Base-by-base conservation (phyloP, 2,329 filamentous ascomycete species). In the Colletotrichum noveboracense region DNA sequence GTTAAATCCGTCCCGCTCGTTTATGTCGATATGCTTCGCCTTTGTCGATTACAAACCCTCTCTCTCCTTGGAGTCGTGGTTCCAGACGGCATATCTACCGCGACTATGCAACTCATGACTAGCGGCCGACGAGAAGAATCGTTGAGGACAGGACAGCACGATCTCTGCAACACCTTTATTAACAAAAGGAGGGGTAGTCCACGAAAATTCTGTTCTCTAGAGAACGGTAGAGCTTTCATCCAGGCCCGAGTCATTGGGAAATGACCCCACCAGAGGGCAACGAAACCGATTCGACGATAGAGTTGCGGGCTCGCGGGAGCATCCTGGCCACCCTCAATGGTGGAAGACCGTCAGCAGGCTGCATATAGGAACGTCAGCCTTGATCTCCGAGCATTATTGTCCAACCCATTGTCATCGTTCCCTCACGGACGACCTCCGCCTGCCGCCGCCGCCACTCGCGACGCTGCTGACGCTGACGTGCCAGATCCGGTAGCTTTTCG, bases 291-390 rank as follows among this genome's bases (percentile, higher is more conserved):
- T 70, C 38, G 24, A 70, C 58, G 13, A 60, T 60, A 30, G 38
- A 61, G 61, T 74, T 66, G n/a, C 28, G 16, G 18, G 14, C 21
- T 60, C 30, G 34, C 30, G 60, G 34, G 21, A 73, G 21, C 43
- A 74, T 43, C 55, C 68, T 26, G 28, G 34, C 7, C 21, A 66
- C 28, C 38, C 24, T 18, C 28, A 36, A 28, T 28, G 60, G 36
- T 32, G 30, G 12, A 18, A 55, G 24, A 52, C 48, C 7, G 72
- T 71, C 68, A 71, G 72, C 68, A 71, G 30, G 58, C 24, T 66
- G 68, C 72, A 71, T 75, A 75, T 71, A 69, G 52, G 55, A 26
- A 55, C 21, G 30, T 16, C 21, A 36, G 28, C 65, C 65, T 55
- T 56, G 43, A 32, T 16, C 21, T 66, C 32, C 34, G 6, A n/a